Conservation (phyloP, 768 basidiomycete species). For the Agaricus blazei region DNA sequence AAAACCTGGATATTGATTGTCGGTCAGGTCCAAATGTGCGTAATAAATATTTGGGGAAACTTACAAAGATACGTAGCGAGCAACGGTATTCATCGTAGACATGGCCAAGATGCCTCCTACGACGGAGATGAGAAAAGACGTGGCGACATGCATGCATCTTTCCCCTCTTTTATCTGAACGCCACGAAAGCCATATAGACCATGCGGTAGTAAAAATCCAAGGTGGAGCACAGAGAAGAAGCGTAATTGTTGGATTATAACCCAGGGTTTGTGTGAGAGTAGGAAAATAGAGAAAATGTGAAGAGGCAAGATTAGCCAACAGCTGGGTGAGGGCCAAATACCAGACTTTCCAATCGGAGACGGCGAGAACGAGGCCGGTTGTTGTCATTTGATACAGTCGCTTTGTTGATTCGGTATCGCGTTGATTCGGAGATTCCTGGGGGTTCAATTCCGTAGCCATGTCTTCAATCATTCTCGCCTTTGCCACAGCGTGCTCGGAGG, state of each 20-base stretch:
- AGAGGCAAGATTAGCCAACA: constrained; percentile 45
- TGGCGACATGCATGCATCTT: constrained; percentile 61
- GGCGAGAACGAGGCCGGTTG: constrained; percentile 49
- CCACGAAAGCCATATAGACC: constrained; percentile 51
- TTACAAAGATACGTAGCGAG: constrained; percentile 64
- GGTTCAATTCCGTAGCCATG: neutral
- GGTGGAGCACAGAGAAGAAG: constrained; percentile 55
- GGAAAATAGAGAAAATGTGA: constrained; percentile 74
- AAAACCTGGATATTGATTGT: constrained; percentile 40
- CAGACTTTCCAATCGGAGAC: constrained; percentile 72
- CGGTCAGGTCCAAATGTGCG: too few relatives aligned
- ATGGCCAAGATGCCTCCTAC: constrained; percentile 65
- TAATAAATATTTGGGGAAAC: neutral
- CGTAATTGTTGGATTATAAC: constrained; percentile 55
- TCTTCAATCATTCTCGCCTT: constrained; percentile 61
- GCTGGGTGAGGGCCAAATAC: constrained; percentile 37
- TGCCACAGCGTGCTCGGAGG: constrained; percentile 52
- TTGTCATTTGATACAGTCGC: neutral
- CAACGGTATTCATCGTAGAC: constrained; percentile 53
- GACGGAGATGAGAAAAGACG: constrained; percentile 52
- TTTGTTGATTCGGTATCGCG: constrained; percentile 12
- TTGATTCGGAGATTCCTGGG: neutral
- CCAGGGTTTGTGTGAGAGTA: constrained; percentile 66
- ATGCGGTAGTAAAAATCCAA: constrained; percentile 57
- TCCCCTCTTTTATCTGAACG: constrained; percentile 71